These are phyloP conservation scores for Pterulicium gracile DNA, from an alignment of 1,284 basidiomycete genomes.

Conservation along the genomic window DNA sequence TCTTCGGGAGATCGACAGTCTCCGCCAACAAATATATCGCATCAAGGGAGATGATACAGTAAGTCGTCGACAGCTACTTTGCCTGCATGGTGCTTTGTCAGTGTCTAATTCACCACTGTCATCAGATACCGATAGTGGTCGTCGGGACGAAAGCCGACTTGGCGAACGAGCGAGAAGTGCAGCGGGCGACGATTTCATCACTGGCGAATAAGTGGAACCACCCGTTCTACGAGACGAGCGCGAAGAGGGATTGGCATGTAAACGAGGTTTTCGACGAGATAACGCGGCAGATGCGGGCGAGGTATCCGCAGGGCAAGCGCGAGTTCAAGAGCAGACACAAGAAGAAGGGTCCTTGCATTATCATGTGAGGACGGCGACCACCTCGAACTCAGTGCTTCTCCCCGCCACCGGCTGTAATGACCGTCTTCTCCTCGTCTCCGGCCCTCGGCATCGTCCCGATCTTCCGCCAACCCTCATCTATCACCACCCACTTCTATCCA, in stretches of 20 bases:
- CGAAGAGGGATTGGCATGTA: conserved; percentile 75
- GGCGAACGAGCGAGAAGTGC: conserved; percentile 72
- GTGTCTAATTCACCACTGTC: too few relatives aligned
- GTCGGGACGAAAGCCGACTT: conserved; percentile 88
- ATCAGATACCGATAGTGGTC: conserved; percentile 73
- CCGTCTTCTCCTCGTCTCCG: background rate
- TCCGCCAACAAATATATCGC: conserved; percentile 72
- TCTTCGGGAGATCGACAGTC: conserved; percentile 65
- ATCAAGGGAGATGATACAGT: conserved; percentile 65
- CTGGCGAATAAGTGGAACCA: conserved; percentile 60
- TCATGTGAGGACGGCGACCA: background rate
- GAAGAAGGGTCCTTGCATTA: background rate
- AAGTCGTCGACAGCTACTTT: too few relatives aligned
- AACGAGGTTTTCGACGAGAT: conserved; percentile 72
- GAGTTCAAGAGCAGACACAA: background rate
- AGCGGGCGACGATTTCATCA: conserved; percentile 50
- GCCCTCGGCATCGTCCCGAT: too few relatives aligned
- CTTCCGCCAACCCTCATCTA: too few relatives aligned
- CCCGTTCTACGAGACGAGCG: conserved; percentile 79
- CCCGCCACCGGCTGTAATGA: background rate
- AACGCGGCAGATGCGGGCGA: conserved; percentile 59
- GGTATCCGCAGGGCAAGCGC: conserved; percentile 34
- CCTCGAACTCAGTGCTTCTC: background rate
- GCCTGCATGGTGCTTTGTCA: too few relatives aligned
- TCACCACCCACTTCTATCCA: too few relatives aligned